These are phyloP conservation scores for Suillus variegatus DNA, from an alignment of 768 basidiomycete species.

Conservation along the genomic window DNA sequence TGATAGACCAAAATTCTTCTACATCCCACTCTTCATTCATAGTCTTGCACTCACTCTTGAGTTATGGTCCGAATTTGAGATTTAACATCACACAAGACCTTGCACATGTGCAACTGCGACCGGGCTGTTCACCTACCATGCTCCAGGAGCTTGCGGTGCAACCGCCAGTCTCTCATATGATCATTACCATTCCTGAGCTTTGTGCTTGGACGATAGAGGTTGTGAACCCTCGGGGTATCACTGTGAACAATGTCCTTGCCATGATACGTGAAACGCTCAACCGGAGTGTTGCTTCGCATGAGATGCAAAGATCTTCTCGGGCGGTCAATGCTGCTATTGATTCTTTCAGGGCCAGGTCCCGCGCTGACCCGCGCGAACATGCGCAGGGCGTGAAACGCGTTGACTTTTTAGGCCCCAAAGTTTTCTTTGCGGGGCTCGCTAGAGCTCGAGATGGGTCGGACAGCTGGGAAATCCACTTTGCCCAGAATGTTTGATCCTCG, in stretches of 20 bases:
- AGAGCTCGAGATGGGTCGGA: conserved; percentile 26
- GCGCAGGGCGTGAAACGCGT: conserved; percentile 42
- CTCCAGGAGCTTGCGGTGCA: conserved; percentile 26
- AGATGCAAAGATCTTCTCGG: conserved; percentile 14
- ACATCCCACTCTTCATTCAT: conserved; percentile 13
- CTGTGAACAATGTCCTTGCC: conserved; percentile 29
- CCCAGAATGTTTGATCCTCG: conserved; percentile 19
- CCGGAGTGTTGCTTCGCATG: conserved; percentile 24
- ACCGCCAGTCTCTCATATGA: conserved; percentile 19
- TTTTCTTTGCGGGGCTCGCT: conserved; percentile 33
- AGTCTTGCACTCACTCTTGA: conserved; percentile 28
- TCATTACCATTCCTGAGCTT: conserved; percentile 23
- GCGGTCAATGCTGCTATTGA: conserved; percentile 30
- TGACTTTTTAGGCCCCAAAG: conserved; percentile 36
- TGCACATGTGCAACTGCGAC: conserved; percentile 22
- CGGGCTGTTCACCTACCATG: conserved; percentile 17
- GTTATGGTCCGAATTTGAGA: conserved; percentile 17
- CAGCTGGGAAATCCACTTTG: conserved; percentile 32
- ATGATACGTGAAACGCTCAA: conserved; percentile 28
- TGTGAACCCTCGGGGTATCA: conserved; percentile 27
- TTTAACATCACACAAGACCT: conserved; percentile 31
- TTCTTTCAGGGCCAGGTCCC: conserved; percentile 31
- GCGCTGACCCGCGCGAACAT: conserved; percentile 35
- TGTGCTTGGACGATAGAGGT: conserved; percentile 34
- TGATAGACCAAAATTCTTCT: conserved; percentile 13